These are phyloP conservation scores for Aspergillaceae sp. DNA, from an alignment of 2,329 filamentous ascomycete species.

Conservation along the genomic window DNA sequence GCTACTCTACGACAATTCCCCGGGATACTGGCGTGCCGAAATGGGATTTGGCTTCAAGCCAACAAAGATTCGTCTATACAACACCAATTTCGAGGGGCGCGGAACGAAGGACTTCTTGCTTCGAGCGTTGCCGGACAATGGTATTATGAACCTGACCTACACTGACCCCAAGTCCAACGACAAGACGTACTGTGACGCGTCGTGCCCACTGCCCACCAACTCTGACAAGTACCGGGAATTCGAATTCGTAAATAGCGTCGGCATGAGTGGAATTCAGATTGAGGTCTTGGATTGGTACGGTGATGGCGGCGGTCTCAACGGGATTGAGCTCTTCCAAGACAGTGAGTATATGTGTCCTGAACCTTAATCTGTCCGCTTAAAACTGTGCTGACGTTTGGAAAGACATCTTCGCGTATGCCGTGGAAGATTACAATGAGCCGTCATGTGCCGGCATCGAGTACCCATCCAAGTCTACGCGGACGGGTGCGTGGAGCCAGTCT, in stretches of 20 bases:
- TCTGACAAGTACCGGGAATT: constrained; percentile 73
- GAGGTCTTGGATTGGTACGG: constrained; percentile 87
- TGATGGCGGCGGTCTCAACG: constrained; percentile 70
- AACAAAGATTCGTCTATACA: constrained; percentile 78
- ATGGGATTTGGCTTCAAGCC: constrained; percentile 81
- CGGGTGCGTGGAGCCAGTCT: constrained; percentile 65
- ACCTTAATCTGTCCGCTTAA: too few species aligned
- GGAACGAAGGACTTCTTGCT: constrained; percentile 85
- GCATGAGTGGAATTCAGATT: constrained; percentile 79
- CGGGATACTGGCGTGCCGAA: constrained; percentile 74
- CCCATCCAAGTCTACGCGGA: constrained; percentile 58
- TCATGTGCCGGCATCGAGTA: constrained; percentile 59
- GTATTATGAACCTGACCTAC: constrained; percentile 95
- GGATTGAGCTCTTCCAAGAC: constrained; percentile 78
- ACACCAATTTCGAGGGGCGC: constrained; percentile 73
- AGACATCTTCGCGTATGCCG: constrained; percentile 76
- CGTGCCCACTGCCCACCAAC: constrained; percentile 74
- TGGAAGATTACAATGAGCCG: constrained; percentile 83
- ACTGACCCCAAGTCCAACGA: constrained; percentile 63
- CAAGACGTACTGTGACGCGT: constrained; percentile 64
- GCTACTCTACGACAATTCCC: constrained; percentile 64
- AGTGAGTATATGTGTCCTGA: constrained; percentile 29
- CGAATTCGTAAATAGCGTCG: constrained; percentile 75
- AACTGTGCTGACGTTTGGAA: constrained; percentile 4
- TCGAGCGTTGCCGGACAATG: constrained; percentile 73